Percentiles rank a stretch among this genome's conserved stretches.
phyloP scores from a whole-genome alignment of 495 filamentous ascomycete species.

The Podospora pseudocomata region DNA sequence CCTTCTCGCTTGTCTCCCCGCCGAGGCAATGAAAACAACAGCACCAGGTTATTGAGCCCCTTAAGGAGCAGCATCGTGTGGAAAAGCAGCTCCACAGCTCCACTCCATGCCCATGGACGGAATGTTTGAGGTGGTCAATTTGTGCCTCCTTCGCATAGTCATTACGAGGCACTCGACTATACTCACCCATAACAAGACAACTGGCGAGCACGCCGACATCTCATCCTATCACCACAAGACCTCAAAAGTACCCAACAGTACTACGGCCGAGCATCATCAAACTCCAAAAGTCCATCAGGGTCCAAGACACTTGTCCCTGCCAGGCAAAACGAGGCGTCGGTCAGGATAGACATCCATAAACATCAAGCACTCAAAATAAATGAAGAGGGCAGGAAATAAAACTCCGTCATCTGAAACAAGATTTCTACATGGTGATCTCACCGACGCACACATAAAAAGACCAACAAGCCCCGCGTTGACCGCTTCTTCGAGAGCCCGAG shows the following conservation, averaged over 20 bases:
- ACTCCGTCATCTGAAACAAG: neutral
- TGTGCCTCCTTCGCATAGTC: neutral
- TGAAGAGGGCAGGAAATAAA: neutral
- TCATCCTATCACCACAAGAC: neutral
- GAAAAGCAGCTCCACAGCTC: neutral
- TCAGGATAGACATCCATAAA: neutral
- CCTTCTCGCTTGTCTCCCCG: no score
- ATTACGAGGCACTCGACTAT: neutral
- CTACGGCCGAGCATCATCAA: neutral
- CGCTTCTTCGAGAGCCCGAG: constrained; percentile 7
- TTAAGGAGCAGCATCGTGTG: no score
- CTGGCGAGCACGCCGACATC: neutral
- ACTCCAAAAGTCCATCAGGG: neutral
- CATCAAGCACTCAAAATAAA: neutral
- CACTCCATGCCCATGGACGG: neutral
- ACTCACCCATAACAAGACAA: neutral
- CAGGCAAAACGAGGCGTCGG: neutral
- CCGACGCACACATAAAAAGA: neutral
- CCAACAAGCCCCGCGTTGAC: neutral
- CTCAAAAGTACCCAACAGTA: neutral
- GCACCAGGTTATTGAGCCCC: no score
- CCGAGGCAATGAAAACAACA: no score
- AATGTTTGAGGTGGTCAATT: neutral
- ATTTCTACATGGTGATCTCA: neutral
- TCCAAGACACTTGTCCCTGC: neutral